Percentiles rank a stretch among this genome's conserved stretches.
Conservation (phyloP, 192 early-diverging fungal species). For the Geranomyces variabilis region DNA sequence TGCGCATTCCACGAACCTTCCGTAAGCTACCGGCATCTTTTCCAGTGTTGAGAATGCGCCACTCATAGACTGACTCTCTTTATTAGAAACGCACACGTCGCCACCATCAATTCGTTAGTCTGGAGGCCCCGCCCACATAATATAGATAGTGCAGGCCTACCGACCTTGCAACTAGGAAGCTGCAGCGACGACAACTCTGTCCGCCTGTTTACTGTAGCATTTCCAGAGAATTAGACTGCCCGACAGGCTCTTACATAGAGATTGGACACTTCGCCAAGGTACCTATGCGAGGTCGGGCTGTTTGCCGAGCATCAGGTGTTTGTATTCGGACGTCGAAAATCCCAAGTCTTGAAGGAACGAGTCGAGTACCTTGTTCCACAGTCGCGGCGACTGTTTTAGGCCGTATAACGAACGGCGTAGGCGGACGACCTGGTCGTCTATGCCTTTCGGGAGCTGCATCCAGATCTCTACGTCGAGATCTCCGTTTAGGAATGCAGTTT, state of each 20-base stretch:
- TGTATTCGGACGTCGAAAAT: not conserved
- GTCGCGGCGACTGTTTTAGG: conserved; percentile 18
- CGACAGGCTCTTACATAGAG: too few relatives aligned
- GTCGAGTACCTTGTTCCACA: conserved; percentile 21
- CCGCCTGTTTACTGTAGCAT: conserved; percentile 56
- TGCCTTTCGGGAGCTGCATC: conserved; percentile 40
- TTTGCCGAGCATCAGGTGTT: too few relatives aligned
- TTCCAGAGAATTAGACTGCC: not conserved
- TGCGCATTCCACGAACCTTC: too few relatives aligned
- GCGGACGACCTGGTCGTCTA: conserved; percentile 1
- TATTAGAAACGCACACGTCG: conserved; percentile 25
- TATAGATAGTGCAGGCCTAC: not conserved
- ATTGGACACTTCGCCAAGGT: too few relatives aligned
- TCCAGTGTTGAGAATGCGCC: too few relatives aligned
- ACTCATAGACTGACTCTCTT: not conserved
- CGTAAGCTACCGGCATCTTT: not conserved
- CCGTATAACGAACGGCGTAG: conserved; percentile 9
- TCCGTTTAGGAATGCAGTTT: conserved; percentile 40
- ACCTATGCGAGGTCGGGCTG: too few relatives aligned
- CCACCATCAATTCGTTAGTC: conserved; percentile 47
- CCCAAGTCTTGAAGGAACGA: conserved; percentile 5
- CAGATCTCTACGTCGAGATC: conserved; percentile 35
- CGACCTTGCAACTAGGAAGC: conserved; percentile 59
- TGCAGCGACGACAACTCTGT: conserved; percentile 77
- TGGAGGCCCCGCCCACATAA: conserved; percentile 58